Percentiles rank a stretch among this genome's conserved stretches.
Conservation (phyloP, 2,329 filamentous ascomycete species). For the Corniculantispora saksenae region DNA sequence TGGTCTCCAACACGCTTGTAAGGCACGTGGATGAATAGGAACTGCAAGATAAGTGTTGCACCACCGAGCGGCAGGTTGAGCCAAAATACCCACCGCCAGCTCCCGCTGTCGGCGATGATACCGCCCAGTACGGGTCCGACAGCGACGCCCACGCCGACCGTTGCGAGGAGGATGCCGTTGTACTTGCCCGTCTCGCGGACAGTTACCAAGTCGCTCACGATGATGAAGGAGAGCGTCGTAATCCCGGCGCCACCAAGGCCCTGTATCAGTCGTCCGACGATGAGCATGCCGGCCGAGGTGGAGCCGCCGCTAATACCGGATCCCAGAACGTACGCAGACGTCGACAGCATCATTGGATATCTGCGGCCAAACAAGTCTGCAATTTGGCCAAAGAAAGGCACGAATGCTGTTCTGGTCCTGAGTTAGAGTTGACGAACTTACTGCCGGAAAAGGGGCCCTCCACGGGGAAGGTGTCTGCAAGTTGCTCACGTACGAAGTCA, state of each 20-base stretch:
- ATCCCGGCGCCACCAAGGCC: slow-evolving; percentile 31
- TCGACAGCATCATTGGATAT: slow-evolving; percentile 2
- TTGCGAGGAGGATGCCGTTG: slow-evolving; percentile 32
- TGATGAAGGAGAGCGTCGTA: slow-evolving; percentile 30
- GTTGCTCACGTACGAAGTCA: background rate
- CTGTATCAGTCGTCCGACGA: slow-evolving; percentile 41
- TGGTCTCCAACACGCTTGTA: slow-evolving; percentile 20
- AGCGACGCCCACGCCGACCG: slow-evolving; percentile 32
- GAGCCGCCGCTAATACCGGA: slow-evolving; percentile 43
- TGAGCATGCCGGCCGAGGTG: slow-evolving; percentile 38
- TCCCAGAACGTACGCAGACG: slow-evolving; percentile 25
- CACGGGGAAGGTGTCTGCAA: background rate
- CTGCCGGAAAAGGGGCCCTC: background rate
- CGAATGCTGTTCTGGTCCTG: background rate
- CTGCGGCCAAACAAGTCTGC: background rate
- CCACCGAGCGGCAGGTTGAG: slow-evolving; percentile 36
- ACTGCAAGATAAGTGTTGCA: slow-evolving; percentile 23
- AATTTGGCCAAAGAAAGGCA: background rate
- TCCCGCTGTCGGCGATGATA: slow-evolving; percentile 21
- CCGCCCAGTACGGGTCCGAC: slow-evolving; percentile 32
- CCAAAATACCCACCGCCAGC: slow-evolving; percentile 46
- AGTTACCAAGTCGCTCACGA: slow-evolving; percentile 45
- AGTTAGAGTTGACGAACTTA: background rate
- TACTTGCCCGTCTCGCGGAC: slow-evolving; percentile 44
- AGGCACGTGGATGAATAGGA: slow-evolving; percentile 27